Evolutionary conservation across 768 basidiomycete genomes (phyloP).

Genomic region (Lactarius tabidus): DNA sequence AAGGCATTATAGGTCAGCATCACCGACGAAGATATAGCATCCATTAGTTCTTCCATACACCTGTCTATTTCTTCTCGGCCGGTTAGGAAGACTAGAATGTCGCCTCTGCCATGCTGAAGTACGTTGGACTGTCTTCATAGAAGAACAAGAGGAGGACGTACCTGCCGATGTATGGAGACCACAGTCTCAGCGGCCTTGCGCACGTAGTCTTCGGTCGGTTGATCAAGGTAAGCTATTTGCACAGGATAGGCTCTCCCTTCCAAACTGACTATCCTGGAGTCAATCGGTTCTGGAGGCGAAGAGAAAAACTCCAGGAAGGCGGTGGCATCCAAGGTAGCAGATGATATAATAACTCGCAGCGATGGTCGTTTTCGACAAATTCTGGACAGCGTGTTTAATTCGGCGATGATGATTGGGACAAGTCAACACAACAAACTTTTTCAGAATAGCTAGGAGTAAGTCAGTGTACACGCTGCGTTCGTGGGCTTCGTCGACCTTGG

Average conservation of each 20-base stretch:
- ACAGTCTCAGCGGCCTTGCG: constrained; percentile 76
- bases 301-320: constrained; percentile 90
- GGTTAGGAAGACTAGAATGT: constrained; percentile 91
- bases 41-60: constrained; percentile 77
- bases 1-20: constrained; percentile 10
- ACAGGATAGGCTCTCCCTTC: constrained; percentile 97
- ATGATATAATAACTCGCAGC: constrained; percentile 88
- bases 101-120: constrained; percentile 71
- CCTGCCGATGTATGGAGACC: constrained; percentile 79
- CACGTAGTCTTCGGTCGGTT: constrained; percentile 78
- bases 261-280: constrained; percentile 80
- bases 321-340: constrained; percentile 91
- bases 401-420: neutral
- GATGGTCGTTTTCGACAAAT: constrained; percentile 89
- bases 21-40: constrained; percentile 37
- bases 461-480: constrained; percentile 97
- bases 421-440: constrained; percentile 57
- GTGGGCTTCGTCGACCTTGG: constrained; percentile 94
- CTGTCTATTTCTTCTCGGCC: constrained; percentile 95
- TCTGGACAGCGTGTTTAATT: constrained; percentile 38
- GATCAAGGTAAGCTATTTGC: constrained; percentile 81
- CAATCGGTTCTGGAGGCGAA: constrained; percentile 52
- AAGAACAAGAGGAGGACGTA: constrained; percentile 30
- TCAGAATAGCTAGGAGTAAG: constrained; percentile 82
- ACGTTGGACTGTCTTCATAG: neutral